Evolutionary conservation across 2,329 filamentous ascomycete genomes (phyloP).

Genomic region (Penicillium decumbens): DNA sequence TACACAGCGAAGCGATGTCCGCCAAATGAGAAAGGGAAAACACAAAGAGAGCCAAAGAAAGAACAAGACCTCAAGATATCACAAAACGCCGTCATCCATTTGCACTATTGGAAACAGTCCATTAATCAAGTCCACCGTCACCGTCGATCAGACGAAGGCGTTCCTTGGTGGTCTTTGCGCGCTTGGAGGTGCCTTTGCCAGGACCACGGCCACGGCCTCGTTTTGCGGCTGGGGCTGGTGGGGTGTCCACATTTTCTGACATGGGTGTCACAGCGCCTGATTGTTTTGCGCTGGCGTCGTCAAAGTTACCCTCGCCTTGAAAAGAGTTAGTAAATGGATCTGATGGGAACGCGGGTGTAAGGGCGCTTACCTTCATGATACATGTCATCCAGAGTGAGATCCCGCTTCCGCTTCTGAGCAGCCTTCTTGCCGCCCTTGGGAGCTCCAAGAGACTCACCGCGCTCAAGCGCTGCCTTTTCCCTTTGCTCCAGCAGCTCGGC

Average conservation of each 20-base stretch:
- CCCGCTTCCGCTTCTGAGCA: conserved; percentile 55
- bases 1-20: conserved; percentile 19
- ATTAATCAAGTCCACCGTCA: conserved; percentile 36
- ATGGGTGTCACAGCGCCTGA: conserved; percentile 83
- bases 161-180: conserved; percentile 56
- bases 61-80: conserved; percentile 6
- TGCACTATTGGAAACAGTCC: conserved; percentile 13
- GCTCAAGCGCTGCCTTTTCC: conserved; percentile 74
- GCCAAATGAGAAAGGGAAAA: conserved; percentile 14
- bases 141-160: conserved; percentile 44
- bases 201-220: conserved; percentile 54
- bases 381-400: conserved; percentile 82
- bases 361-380: conserved; percentile 89
- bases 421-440: conserved; percentile 59
- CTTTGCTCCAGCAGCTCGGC: conserved; percentile 89
- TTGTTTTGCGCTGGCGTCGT: conserved; percentile 73
- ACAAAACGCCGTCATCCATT: conserved; percentile 19
- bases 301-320: conserved; percentile 91
- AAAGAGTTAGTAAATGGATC: conserved; percentile 6
- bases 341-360: not conserved
- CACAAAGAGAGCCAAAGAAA: conserved; percentile 1
- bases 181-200: conserved; percentile 56
- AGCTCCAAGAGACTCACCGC: conserved; percentile 59
- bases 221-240: conserved; percentile 46
- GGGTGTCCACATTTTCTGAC: conserved; percentile 48